phyloP scores from a whole-genome alignment of 2,329 filamentous ascomycete genomes.

The Botrytis hyacinthi region DNA sequence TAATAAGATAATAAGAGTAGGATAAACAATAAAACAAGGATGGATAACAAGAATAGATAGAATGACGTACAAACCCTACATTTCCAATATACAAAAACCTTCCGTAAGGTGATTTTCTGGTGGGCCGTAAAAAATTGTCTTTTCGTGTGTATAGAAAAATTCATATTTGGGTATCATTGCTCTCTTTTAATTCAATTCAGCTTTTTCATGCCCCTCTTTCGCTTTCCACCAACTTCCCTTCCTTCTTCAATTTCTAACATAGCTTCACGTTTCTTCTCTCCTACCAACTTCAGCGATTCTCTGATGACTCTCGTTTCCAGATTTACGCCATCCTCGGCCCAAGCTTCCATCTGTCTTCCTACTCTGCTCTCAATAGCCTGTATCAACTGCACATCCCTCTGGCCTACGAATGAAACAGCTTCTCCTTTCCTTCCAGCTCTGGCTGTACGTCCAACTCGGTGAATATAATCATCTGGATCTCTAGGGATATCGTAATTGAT shows the following conservation, averaged over 20 bases:
- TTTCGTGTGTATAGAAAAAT: background rate
- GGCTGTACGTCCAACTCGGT: slow-evolving; percentile 91
- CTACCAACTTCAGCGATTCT: slow-evolving; percentile 82
- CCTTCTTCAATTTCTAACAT: slow-evolving; percentile 88
- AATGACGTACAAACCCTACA: background rate
- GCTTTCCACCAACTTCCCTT: slow-evolving; percentile 85
- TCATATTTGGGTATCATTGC: slow-evolving; percentile 1
- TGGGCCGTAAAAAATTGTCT: background rate
- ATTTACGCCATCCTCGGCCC: slow-evolving; percentile 88
- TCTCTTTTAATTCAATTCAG: slow-evolving; percentile 17
- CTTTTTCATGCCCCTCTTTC: slow-evolving; percentile 61
- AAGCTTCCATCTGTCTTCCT: slow-evolving; percentile 75
- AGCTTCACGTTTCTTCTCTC: slow-evolving; percentile 91
- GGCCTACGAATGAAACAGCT: slow-evolving; percentile 83
- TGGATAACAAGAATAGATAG: background rate
- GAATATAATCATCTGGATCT: slow-evolving; percentile 97
- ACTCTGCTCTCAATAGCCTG: slow-evolving; percentile 85
- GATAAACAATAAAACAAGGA: background rate
- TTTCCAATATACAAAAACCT: background rate
- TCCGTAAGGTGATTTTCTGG: background rate
- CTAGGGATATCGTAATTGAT: slow-evolving; percentile 94
- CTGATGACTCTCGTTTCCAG: slow-evolving; percentile 85
- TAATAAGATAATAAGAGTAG: too few species aligned
- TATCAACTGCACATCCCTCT: slow-evolving; percentile 89
- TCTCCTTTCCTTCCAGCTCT: slow-evolving; percentile 83